phyloP scores from a whole-genome alignment of 2,329 filamentous ascomycete genomes.

The Sporothrix brunneoviolacea region DNA sequence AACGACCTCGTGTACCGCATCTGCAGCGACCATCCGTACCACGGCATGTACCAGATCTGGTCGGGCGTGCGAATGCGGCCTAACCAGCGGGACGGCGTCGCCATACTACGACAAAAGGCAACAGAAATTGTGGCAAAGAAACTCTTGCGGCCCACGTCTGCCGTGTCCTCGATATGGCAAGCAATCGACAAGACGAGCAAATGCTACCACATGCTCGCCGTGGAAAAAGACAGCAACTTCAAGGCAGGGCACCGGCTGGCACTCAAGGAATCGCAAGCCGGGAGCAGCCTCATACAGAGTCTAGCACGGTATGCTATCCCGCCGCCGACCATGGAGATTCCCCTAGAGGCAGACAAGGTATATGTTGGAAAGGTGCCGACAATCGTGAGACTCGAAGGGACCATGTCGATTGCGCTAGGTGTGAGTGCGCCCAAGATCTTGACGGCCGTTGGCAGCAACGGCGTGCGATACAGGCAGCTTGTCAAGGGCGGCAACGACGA shows the following conservation, averaged over 20 bases:
- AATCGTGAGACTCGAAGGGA: constrained; percentile 64
- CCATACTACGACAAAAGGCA: constrained; percentile 65
- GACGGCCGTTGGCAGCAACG: constrained; percentile 71
- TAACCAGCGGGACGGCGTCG: constrained; percentile 66
- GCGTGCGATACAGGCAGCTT: constrained; percentile 75
- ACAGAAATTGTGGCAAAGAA: constrained; percentile 61
- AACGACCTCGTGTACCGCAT: constrained; percentile 71
- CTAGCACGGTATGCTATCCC: constrained; percentile 66
- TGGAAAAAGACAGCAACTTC: constrained; percentile 58
- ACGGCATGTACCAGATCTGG: constrained; percentile 96
- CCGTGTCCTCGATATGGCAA: constrained; percentile 54
- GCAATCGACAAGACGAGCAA: constrained; percentile 69
- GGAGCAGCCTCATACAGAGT: constrained; percentile 54
- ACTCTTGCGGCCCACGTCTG: constrained; percentile 46
- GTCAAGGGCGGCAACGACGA: constrained; percentile 96
- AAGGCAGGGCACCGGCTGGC: constrained; percentile 59
- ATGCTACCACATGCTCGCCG: constrained; percentile 56
- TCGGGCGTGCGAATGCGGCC: constrained; percentile 65
- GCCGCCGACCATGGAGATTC: constrained; percentile 81
- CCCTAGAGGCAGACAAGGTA: constrained; percentile 63
- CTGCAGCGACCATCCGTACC: constrained; percentile 88
- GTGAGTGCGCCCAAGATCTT: constrained; percentile 93
- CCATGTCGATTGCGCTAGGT: constrained; percentile 80
- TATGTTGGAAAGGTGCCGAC: constrained; percentile 66
- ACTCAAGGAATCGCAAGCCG: constrained; percentile 52